Percentiles rank a stretch among this genome's conserved stretches.
These are phyloP conservation scores for Metarhizium rileyi DNA, from an alignment of 2,329 filamentous ascomycete species.

Conservation along the genomic window DNA sequence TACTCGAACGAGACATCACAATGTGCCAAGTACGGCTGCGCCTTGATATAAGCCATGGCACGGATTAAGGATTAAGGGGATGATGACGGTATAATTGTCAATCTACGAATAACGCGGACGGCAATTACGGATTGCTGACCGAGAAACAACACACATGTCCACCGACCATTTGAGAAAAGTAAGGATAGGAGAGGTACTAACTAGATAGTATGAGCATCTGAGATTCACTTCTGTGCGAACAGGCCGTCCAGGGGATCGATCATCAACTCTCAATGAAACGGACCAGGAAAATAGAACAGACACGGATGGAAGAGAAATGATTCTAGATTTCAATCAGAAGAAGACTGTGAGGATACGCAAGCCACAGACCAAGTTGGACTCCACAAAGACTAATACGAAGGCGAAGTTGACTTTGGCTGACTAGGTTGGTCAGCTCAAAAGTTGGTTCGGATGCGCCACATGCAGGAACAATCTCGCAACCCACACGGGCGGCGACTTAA, in stretches of 20 bases:
- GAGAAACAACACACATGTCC: too few relatives aligned
- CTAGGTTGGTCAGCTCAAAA: not conserved
- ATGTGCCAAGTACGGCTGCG: too few relatives aligned
- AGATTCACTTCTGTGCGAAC: too few relatives aligned
- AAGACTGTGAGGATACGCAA: not conserved
- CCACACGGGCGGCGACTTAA: constrained; percentile 11
- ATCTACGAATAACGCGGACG: too few relatives aligned
- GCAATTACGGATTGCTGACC: too few relatives aligned
- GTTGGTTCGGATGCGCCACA: constrained; percentile 7
- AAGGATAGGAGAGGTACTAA: not conserved
- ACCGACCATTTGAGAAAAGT: not conserved
- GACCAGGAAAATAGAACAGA: not conserved
- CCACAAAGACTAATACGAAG: not conserved
- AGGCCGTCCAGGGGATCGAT: not conserved
- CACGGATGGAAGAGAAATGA: not conserved
- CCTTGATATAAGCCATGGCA: too few relatives aligned
- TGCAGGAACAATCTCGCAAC: constrained; percentile 22
- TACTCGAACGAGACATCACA: too few relatives aligned
- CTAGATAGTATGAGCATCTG: too few relatives aligned
- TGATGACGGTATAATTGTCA: too few relatives aligned
- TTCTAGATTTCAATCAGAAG: not conserved
- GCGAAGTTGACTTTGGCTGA: not conserved
- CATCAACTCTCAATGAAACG: not conserved
- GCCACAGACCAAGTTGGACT: not conserved
- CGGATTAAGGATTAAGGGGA: too few relatives aligned